Conservation (phyloP, 768 basidiomycete genomes). For the Solioccasus polychromus region DNA sequence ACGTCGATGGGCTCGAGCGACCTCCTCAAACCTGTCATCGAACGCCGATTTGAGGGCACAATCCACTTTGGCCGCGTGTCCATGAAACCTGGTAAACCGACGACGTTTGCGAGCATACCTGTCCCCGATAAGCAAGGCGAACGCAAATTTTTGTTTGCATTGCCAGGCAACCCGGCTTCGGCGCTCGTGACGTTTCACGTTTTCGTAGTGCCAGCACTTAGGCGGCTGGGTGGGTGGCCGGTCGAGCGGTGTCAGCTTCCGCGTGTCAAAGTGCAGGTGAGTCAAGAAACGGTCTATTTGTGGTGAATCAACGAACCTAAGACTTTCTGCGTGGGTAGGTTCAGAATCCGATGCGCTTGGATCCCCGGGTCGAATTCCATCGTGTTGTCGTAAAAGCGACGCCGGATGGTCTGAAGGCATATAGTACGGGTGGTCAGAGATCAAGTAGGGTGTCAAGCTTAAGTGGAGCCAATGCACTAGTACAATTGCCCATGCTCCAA, state of each 20-base stretch:
- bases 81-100: constrained; percentile 85
- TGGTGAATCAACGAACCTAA: neutral
- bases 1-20: constrained; percentile 91
- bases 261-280: constrained; percentile 61
- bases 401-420: constrained; percentile 52
- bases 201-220: constrained; percentile 79
- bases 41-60: constrained; percentile 69
- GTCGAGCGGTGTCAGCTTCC: constrained; percentile 52
- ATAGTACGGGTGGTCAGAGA: constrained; percentile 83
- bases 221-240: constrained; percentile 69
- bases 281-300: constrained; percentile 11
- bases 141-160: constrained; percentile 70
- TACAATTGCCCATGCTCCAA: constrained; percentile 54
- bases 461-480: constrained; percentile 76
- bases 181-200: constrained; percentile 84
- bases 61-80: constrained; percentile 86
- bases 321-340: constrained; percentile 36
- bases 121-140: constrained; percentile 27
- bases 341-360: constrained; percentile 60
- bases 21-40: constrained; percentile 84
- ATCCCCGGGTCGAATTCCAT: constrained; percentile 80
- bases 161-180: constrained; percentile 88
- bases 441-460: constrained; percentile 81
- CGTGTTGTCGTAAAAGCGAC: constrained; percentile 59
- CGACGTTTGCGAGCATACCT: constrained; percentile 82